phyloP scores from a whole-genome alignment of 108 stramenopile species.

The Fistulifera solaris region DNA sequence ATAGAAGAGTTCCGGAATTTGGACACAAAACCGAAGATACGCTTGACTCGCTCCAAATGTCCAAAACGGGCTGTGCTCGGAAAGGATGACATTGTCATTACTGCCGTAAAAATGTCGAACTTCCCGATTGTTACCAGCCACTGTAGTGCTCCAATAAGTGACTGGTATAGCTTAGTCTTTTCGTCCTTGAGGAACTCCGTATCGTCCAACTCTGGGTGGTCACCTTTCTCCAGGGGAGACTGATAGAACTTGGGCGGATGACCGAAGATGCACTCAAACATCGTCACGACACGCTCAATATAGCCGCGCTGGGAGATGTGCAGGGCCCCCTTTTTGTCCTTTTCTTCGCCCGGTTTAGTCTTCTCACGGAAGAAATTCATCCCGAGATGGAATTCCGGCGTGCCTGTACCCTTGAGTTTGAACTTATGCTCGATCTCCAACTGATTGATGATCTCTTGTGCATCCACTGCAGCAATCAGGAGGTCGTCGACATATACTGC shows the following conservation, averaged over 20 bases:
- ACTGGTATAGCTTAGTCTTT: slow-evolving; percentile 9
- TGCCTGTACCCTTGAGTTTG: slow-evolving; percentile 13
- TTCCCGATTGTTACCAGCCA: slow-evolving; percentile 20
- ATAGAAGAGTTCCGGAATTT: slow-evolving; percentile 9
- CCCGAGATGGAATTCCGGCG: slow-evolving; percentile 9
- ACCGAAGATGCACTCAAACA: slow-evolving; percentile 15
- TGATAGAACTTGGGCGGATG: not conserved
- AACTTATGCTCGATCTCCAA: not conserved
- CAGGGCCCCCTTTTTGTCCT: not conserved
- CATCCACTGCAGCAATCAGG: not conserved
- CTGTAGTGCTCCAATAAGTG: slow-evolving; percentile 17
- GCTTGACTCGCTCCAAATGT: slow-evolving; percentile 18
- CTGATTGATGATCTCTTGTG: not conserved
- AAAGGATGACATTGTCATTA: slow-evolving; percentile 7
- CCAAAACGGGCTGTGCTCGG: slow-evolving; percentile 13
- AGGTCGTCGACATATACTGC: slow-evolving; percentile 12
- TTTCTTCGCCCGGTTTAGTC: too few relatives aligned
- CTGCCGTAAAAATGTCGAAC: slow-evolving; percentile 9
- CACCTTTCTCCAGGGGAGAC: not conserved
- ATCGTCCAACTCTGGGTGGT: slow-evolving; percentile 27
- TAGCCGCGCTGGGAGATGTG: slow-evolving; percentile 15
- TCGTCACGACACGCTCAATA: slow-evolving; percentile 13
- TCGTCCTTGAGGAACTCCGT: slow-evolving; percentile 5
- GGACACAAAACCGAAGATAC: slow-evolving; percentile 22
- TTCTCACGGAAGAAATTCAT: not conserved